Evolutionary conservation across 1,284 basidiomycete species (phyloP).

Genomic region (Amylostereum chailletii): DNA sequence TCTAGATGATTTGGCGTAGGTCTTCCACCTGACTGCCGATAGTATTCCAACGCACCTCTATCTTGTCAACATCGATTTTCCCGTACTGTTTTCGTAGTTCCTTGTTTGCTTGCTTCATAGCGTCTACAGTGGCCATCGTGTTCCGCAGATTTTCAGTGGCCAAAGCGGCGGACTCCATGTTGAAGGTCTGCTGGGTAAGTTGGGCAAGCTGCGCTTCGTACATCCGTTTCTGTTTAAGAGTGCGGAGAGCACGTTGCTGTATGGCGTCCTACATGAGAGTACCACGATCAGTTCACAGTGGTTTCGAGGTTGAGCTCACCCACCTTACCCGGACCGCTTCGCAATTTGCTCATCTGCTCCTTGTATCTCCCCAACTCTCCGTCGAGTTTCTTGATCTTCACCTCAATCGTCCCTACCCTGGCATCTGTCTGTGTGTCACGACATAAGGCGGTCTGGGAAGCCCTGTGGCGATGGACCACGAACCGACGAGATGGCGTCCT

Average conservation of each 20-base stretch:
- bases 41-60: conserved; percentile 62
- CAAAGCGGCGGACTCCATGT: conserved; percentile 96
- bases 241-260: conserved; percentile 90
- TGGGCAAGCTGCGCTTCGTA: conserved; percentile 91
- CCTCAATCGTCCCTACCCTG: conserved; percentile 86
- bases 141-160: conserved; percentile 97
- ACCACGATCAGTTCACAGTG: not conserved
- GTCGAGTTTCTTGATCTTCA: conserved; percentile 96
- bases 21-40: not conserved
- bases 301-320: conserved; percentile 8
- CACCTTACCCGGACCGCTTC: conserved; percentile 94
- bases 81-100: conserved; percentile 97
- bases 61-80: conserved; percentile 97
- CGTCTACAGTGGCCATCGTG: conserved; percentile 99
- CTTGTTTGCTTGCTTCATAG: conserved; percentile 97
- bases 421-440: conserved; percentile 65
- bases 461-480: conserved; percentile 19
- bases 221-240: conserved; percentile 93
- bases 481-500: conserved; percentile 88
- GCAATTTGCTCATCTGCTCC: conserved; percentile 92
- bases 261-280: conserved; percentile 63
- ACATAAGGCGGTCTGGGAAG: conserved; percentile 8
- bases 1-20: conserved; percentile 35
- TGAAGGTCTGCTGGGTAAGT: conserved; percentile 93
- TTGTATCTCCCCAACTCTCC: conserved; percentile 90